phyloP scores from a whole-genome alignment of 495 filamentous ascomycete species.

The Penicillium longicatenatum region DNA sequence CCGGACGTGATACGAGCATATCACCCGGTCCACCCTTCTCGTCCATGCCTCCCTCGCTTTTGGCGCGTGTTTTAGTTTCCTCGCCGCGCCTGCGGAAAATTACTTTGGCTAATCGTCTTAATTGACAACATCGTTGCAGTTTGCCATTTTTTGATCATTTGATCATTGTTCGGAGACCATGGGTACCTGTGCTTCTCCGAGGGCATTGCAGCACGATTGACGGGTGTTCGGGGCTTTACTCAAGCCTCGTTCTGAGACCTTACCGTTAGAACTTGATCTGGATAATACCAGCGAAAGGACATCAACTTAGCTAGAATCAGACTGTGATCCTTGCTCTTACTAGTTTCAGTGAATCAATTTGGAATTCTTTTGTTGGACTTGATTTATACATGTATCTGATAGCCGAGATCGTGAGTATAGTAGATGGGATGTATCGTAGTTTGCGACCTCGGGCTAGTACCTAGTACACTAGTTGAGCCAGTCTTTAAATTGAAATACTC shows the following conservation, averaged over 20 bases:
- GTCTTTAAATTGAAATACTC: background rate
- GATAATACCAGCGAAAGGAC: slow-evolving; percentile 58
- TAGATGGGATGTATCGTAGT: too few species aligned
- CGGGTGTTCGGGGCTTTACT: slow-evolving; percentile 41
- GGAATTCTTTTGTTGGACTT: background rate
- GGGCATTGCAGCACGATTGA: slow-evolving; percentile 29
- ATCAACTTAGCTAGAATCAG: slow-evolving; percentile 18
- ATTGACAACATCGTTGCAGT: slow-evolving; percentile 1
- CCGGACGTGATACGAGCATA: background rate
- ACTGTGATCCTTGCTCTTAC: background rate
- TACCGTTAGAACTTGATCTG: slow-evolving; percentile 58
- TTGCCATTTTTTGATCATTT: background rate
- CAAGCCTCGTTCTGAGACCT: slow-evolving; percentile 47
- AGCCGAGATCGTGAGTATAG: background rate
- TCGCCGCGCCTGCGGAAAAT: background rate
- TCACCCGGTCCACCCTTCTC: background rate
- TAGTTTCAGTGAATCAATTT: background rate
- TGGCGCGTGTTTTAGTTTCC: background rate
- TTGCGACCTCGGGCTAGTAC: too few species aligned
- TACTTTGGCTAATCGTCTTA: background rate
- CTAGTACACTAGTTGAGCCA: too few species aligned
- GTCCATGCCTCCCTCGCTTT: background rate
- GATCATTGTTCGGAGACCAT: background rate
- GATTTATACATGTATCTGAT: background rate
- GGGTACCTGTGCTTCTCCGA: background rate